phyloP scores from a whole-genome alignment of 1,284 basidiomycete species.

The Ustilago cynodontis region DNA sequence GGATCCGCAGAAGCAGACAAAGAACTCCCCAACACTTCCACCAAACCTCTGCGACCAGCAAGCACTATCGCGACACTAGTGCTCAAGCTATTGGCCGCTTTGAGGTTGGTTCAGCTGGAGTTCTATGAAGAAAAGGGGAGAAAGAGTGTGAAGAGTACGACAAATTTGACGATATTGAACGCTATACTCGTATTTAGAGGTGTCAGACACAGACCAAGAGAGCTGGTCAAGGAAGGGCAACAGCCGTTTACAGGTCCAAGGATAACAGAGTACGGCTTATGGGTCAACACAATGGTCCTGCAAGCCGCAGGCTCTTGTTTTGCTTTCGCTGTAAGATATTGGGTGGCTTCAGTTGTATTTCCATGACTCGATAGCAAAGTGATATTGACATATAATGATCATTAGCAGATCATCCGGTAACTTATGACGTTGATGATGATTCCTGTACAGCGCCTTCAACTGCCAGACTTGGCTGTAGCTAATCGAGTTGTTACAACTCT shows the following conservation, averaged over 20 bases:
- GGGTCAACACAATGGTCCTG: conserved; percentile 56
- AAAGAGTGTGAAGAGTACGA: conserved; percentile 47
- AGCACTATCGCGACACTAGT: conserved; percentile 16
- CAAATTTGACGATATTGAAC: conserved; percentile 67
- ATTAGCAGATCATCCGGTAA: background rate
- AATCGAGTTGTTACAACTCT: too few species aligned
- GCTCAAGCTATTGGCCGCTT: conserved; percentile 28
- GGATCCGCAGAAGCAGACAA: background rate
- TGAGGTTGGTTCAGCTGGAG: conserved; percentile 47
- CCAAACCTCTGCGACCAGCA: conserved; percentile 16
- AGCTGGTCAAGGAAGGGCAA: background rate
- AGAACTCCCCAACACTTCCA: conserved; percentile 23
- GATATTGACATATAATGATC: background rate
- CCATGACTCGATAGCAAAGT: conserved; percentile 18
- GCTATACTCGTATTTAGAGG: conserved; percentile 63
- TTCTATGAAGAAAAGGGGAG: conserved; percentile 18
- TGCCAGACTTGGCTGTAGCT: too few species aligned
- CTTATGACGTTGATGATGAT: too few species aligned
- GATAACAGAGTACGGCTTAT: conserved; percentile 56
- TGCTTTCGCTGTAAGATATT: conserved; percentile 66
- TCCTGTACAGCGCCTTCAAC: too few species aligned
- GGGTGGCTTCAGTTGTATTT: conserved; percentile 61
- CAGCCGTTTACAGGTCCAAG: conserved; percentile 25
- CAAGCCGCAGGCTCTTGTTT: conserved; percentile 55
- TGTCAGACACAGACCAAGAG: conserved; percentile 17